A percentile compares a stretch with the other conserved stretches of the same genome.
These are phyloP conservation scores for Cercospora canescens DNA, from an alignment of 2,329 filamentous ascomycete species.

Conservation along the genomic window DNA sequence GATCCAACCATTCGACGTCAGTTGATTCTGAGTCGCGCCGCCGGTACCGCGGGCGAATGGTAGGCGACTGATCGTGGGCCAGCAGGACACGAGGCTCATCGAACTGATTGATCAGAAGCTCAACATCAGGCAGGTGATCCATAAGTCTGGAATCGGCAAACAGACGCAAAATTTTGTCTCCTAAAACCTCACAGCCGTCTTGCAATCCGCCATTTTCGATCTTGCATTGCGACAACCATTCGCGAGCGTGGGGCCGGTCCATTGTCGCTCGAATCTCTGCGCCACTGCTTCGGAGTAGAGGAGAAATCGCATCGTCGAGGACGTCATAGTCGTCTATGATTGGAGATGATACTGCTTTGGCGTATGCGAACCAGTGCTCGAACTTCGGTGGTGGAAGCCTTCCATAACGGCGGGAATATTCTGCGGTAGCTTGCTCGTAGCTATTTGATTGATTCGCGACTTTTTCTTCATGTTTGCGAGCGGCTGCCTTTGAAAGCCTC, in stretches of 20 bases:
- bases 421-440: constrained; percentile 10
- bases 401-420: constrained; percentile 43
- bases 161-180: neutral
- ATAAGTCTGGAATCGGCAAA: constrained; percentile 1
- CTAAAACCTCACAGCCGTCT: neutral
- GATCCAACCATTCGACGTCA: neutral
- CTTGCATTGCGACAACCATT: neutral
- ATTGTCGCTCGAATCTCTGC: neutral
- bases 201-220: constrained; percentile 7
- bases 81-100: constrained; percentile 51
- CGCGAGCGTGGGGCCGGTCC: neutral
- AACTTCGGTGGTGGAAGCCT: constrained; percentile 50
- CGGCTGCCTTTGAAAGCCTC: neutral
- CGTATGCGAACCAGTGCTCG: constrained; percentile 47
- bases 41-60: neutral
- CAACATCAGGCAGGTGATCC: constrained; percentile 39
- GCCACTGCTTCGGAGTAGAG: constrained; percentile 11
- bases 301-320: constrained; percentile 10
- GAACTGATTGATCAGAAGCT: constrained; percentile 50
- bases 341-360: constrained; percentile 38
- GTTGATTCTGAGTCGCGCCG: neutral
- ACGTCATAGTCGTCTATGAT: constrained; percentile 50
- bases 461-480: constrained; percentile 6
- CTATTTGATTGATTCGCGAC: constrained; percentile 16
- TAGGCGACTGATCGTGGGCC: neutral